Evolutionary conservation across 441 rosid genomes (phyloP).

Genomic region (Populus tomentosa): DNA sequence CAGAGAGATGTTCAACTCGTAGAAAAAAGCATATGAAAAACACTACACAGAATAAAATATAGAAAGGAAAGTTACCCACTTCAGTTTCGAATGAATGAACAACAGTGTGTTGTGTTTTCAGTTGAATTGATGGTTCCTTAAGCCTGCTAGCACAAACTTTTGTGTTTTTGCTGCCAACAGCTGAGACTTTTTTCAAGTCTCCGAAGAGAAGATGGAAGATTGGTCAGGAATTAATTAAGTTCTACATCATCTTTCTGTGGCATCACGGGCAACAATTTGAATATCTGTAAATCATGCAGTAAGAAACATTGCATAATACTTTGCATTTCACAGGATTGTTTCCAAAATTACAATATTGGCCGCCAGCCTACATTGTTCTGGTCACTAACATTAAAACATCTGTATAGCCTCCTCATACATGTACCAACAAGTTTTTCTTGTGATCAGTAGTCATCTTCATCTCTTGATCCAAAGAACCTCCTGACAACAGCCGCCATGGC

Average conservation of each 20-base stretch:
- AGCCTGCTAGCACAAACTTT: not conserved
- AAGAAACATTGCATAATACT: not conserved
- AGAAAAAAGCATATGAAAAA: not conserved
- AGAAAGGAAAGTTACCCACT: not conserved
- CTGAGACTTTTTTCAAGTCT: not conserved
- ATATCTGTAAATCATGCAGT: not conserved
- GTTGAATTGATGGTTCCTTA: not conserved
- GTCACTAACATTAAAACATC: not conserved
- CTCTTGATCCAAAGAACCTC: constrained; percentile 55
- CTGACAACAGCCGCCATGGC: constrained; percentile 71
- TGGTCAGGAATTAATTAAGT: not conserved
- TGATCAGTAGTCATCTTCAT: constrained; percentile 52
- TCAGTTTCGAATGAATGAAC: not conserved
- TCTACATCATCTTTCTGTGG: not conserved
- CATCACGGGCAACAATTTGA: not conserved
- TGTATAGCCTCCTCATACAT: not conserved
- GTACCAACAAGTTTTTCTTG: not conserved
- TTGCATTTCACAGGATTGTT: not conserved
- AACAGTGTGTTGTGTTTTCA: not conserved
- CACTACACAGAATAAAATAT: not conserved
- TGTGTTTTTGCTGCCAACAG: not conserved
- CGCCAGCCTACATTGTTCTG: not conserved
- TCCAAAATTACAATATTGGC: not conserved
- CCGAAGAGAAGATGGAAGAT: not conserved
- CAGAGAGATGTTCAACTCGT: not conserved